Base-by-base conservation (phyloP, 768 basidiomycete genomes). In the Daedaleopsis nitida region DNA sequence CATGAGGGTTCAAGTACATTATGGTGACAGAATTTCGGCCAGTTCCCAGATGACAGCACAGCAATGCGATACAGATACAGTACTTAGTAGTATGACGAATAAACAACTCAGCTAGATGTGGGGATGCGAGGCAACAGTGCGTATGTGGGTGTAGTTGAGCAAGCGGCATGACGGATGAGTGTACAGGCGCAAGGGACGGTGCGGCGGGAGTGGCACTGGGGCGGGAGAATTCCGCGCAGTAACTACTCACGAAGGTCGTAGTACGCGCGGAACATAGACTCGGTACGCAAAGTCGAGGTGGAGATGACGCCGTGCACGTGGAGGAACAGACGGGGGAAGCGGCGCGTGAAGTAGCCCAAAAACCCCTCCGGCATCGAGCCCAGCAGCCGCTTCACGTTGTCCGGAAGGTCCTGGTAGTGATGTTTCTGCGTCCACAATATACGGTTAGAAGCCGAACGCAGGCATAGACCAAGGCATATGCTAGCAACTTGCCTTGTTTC, bases 381-480 rank as follows among this genome's bases (percentile, higher is more conserved):
- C 11, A 98, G 80, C 75, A 91, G 86, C 44, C 89, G 85, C 70
- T 92, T 95, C 55, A 94, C 92, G 66, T 89, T 86, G 65, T 94
- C 93, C 1, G 96, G 96, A 12, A 99, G 77, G 75, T 99, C 97
- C 76, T 98, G 96, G 70, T 96, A 97, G 71, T 98, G 96, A 65
- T 98, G 91, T 91, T 95, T 96, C 95, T 96, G 68, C 21, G 17
- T 42, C 3, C 17, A 17, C 38, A 51, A 16, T 43, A 8, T 54
- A 50, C 39, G 60, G 56, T 37, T 32, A 32, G 27, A 7, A 32
- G 27, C 27, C 27, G 7, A 7, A 57, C 32, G 39, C 38, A 19
- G 9, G 43, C 4, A n/a, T 35, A 23, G 39, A 42, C n/a, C 16
- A 12, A 34, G 10, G 7, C 5, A 50, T 38, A n/a, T 17, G 24